These are phyloP conservation scores for Ambrosia artemisiifolia DNA, from an alignment of 129 eudicot species.

Conservation along the genomic window DNA sequence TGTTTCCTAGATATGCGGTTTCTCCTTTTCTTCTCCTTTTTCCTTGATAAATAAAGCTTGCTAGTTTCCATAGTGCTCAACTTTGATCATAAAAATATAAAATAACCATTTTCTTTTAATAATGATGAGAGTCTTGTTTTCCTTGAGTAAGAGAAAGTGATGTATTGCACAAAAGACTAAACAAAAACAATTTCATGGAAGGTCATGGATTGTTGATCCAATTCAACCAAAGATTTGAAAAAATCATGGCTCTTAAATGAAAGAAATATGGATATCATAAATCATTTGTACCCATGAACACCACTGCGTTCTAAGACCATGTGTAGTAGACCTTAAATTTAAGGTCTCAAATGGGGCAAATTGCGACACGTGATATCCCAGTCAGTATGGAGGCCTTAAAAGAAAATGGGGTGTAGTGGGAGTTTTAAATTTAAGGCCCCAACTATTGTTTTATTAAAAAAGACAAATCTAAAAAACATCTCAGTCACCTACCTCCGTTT, in stretches of 20 bases:
- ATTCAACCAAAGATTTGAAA: background rate
- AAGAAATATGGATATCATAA: background rate
- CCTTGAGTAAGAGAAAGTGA: background rate
- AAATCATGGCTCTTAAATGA: too few relatives aligned
- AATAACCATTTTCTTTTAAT: background rate
- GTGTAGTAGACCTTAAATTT: too few relatives aligned
- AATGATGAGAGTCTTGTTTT: background rate
- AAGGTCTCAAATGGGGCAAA: too few relatives aligned
- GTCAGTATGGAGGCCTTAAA: too few relatives aligned
- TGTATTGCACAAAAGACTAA: background rate
- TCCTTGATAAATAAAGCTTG: conserved; percentile 32
- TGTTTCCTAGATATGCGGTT: conserved; percentile 38
- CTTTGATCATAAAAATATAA: conserved; percentile 20
- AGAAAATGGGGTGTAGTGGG: too few relatives aligned
- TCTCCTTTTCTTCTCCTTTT: conserved; percentile 33
- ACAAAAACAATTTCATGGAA: background rate
- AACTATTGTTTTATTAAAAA: too few relatives aligned
- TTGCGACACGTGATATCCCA: too few relatives aligned
- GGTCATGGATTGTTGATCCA: background rate
- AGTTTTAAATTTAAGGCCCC: too few relatives aligned
- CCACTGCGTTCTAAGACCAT: background rate
- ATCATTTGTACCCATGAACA: background rate
- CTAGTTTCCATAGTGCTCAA: conserved; percentile 27
- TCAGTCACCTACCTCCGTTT: too few relatives aligned
- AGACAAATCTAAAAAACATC: too few relatives aligned